Conservation (phyloP, 2,329 filamentous ascomycete species). For the Colletotrichum sublineola region DNA sequence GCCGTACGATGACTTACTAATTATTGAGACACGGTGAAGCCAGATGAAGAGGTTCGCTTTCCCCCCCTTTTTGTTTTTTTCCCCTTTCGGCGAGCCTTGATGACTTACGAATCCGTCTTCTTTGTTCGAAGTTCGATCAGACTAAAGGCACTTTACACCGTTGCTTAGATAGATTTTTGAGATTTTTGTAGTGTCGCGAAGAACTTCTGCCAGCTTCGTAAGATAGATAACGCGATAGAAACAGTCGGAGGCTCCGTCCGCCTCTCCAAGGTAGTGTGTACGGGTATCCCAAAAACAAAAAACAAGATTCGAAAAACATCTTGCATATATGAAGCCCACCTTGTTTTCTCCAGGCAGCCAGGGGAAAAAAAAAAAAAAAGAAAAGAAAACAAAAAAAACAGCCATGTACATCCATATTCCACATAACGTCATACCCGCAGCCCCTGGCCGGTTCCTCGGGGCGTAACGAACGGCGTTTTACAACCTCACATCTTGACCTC, state of each 20-base stretch:
- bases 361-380: neutral
- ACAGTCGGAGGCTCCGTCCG: neutral
- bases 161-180: neutral
- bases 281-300: slow-evolving; percentile 18
- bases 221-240: neutral
- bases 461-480: neutral
- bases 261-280: neutral
- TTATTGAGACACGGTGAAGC: slow-evolving; percentile 42
- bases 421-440: neutral
- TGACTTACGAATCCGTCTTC: neutral
- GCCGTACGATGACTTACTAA: slow-evolving; percentile 47
- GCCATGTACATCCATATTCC: neutral
- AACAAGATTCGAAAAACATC: neutral
- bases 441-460: neutral
- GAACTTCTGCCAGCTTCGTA: neutral
- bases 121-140: neutral
- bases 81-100: neutral
- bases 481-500: slow-evolving; percentile 39
- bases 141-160: neutral
- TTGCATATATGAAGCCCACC: neutral
- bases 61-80: neutral
- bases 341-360: neutral
- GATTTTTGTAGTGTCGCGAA: neutral
- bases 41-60: neutral
- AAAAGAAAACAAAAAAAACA: neutral